Evolutionary conservation across 345 rosid genomes (phyloP), one percentile per base, ranked within the genome.

Genomic region (Anastatica hierochuntica): DNA sequence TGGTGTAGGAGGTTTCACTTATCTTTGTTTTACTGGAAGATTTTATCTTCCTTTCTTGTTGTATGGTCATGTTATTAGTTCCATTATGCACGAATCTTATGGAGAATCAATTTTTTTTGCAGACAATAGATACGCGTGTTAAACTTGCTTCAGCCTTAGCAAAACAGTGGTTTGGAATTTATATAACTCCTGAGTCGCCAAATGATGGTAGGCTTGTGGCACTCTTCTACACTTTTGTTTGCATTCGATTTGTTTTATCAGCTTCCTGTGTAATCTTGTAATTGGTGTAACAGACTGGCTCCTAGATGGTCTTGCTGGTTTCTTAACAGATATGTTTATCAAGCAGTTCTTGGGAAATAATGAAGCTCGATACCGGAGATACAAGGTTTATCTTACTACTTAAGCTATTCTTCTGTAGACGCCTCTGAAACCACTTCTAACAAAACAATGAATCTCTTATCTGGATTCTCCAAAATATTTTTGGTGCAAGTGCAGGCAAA

Each of bases 151-250:
- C 69, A 70, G 85, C 88, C 43, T 88, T 92, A 55, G 96, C 98
- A 44, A 88, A 80, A 54, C 98, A 92, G 77, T 92, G 98, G 98
- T 92, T 92, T 79, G 98, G 98, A 37, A 78, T 79, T 39, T 92
- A 76, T 69, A 72, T 92, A 37, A 73, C 85, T 43, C 79, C 95
- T 1, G 90, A 86, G 56, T 76, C 83, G 64, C 80, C 88, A 53
- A 78, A 75, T 71, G 98, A 92, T 73, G 98, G 98, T 85, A 74
- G 70, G 82, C 58, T 59, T 44, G 51, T 59, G 54, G 50, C 26
- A 53, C 33, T 48, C 64, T 55, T 17, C 14, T 33, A 37, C 58
- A 63, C 38, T 58, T 43, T 60, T 6, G 56, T 11, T 14, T 62
- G 42, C 30, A 1, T 58, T 51, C 3, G 2, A 1, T 20, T 15